These are phyloP conservation scores for Cordyceps javanica DNA, from an alignment of 2,329 filamentous ascomycete species.

Conservation along the genomic window DNA sequence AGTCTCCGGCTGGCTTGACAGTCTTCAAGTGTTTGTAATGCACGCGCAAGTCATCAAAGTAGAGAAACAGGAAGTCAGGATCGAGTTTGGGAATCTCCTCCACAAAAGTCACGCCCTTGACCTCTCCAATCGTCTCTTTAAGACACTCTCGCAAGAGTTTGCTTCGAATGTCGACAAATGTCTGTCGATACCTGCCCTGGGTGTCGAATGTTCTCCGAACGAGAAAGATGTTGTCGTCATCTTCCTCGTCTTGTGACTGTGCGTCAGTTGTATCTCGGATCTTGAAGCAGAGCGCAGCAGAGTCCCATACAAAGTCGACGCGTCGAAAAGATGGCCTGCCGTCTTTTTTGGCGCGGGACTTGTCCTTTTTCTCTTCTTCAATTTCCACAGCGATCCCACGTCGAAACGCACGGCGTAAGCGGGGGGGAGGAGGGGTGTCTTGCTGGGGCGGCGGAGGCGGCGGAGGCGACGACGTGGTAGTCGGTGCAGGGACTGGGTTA, in stretches of 20 bases:
- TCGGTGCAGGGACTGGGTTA: background rate
- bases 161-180: conserved; percentile 79
- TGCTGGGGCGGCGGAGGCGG: conserved; percentile 5
- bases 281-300: conserved; percentile 42
- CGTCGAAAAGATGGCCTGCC: conserved; percentile 38
- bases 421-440: background rate
- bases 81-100: conserved; percentile 71
- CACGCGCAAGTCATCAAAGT: conserved; percentile 69
- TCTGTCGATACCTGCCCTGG: conserved; percentile 71
- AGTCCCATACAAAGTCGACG: conserved; percentile 51
- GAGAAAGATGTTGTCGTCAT: conserved; percentile 76
- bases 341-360: conserved; percentile 15
- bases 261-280: conserved; percentile 48
- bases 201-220: conserved; percentile 77
- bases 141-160: conserved; percentile 65
- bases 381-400: background rate
- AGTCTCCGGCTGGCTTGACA: conserved; percentile 39
- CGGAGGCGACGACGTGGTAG: background rate
- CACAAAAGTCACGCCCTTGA: conserved; percentile 62
- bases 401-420: background rate
- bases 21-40: conserved; percentile 60
- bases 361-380: conserved; percentile 19
- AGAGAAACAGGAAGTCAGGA: conserved; percentile 65
- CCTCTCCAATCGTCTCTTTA: conserved; percentile 31
- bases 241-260: conserved; percentile 41